Evolutionary conservation across 768 basidiomycete genomes (phyloP).

Genomic region (Boletus vinaceobasis): DNA sequence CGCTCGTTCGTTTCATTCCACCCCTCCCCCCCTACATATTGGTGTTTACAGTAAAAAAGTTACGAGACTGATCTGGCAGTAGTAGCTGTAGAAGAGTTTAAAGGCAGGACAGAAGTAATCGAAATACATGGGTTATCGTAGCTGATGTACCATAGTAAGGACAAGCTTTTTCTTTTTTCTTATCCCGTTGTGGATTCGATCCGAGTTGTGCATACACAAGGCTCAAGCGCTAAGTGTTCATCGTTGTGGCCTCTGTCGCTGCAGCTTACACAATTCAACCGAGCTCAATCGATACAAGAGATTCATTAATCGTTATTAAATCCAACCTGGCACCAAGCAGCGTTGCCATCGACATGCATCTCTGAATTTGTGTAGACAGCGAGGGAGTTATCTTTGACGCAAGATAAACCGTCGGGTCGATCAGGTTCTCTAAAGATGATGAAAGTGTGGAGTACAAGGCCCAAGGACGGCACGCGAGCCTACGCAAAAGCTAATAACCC

Average conservation of each 20-base stretch:
- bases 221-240: neutral
- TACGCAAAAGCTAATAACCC: conserved; percentile 14
- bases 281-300: neutral
- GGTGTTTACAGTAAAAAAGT: conserved; percentile 20
- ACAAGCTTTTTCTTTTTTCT: conserved; percentile 2
- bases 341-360: too few species aligned
- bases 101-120: conserved; percentile 34
- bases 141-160: conserved; percentile 31
- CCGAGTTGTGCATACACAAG: too few species aligned
- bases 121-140: conserved; percentile 26
- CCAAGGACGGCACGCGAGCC: neutral
- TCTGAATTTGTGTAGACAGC: neutral
- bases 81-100: conserved; percentile 25
- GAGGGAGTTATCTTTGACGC: neutral
- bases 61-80: conserved; percentile 27
- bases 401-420: neutral
- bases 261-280: neutral
- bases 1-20: conserved; percentile 11
- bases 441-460: neutral
- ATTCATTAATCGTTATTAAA: neutral
- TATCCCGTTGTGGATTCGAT: neutral
- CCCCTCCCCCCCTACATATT: conserved; percentile 15
- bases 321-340: neutral
- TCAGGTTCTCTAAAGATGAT: neutral
- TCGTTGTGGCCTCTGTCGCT: neutral